phyloP scores from a whole-genome alignment of 805 yeast genomes.

The Starmerella vaccinii region DNA sequence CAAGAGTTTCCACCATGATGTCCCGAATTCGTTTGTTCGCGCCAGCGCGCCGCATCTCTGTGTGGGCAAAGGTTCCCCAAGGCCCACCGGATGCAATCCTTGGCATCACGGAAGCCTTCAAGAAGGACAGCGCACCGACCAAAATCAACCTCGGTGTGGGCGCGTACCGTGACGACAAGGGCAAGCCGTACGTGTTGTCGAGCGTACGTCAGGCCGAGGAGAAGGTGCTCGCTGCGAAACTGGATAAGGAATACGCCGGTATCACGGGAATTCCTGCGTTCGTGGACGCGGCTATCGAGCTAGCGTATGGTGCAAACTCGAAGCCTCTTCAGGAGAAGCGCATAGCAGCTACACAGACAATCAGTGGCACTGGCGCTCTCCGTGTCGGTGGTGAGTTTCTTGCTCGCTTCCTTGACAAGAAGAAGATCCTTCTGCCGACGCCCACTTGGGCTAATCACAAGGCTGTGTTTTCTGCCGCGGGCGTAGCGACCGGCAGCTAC shows the following conservation, averaged over 20 bases:
- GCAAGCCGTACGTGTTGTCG: conserved; percentile 83
- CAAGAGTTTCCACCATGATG: neutral
- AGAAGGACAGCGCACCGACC: conserved; percentile 43
- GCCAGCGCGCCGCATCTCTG: conserved; percentile 22
- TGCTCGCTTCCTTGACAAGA: conserved; percentile 45
- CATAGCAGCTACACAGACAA: conserved; percentile 74
- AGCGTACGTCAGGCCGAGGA: conserved; percentile 58
- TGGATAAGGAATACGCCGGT: conserved; percentile 77
- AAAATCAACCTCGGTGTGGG: conserved; percentile 66
- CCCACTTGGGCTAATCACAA: conserved; percentile 95
- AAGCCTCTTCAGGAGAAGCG: conserved; percentile 49
- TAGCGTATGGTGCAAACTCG: conserved; percentile 60
- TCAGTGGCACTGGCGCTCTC: conserved; percentile 92
- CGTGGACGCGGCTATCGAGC: conserved; percentile 54
- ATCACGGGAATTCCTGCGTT: conserved; percentile 69
- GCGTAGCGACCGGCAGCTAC: conserved; percentile 51
- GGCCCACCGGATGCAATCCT: conserved; percentile 82
- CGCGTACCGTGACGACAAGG: conserved; percentile 82
- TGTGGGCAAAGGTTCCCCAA: conserved; percentile 37
- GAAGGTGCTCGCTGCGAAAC: conserved; percentile 38
- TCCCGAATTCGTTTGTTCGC: neutral
- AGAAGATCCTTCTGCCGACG: conserved; percentile 58
- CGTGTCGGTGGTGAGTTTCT: conserved; percentile 76
- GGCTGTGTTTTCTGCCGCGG: conserved; percentile 67
- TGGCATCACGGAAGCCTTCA: conserved; percentile 64